Percentiles rank a stretch among this genome's conserved stretches.
These are phyloP conservation scores for Peniophora sp. DNA, from an alignment of 1,284 basidiomycete genomes.

Conservation along the genomic window DNA sequence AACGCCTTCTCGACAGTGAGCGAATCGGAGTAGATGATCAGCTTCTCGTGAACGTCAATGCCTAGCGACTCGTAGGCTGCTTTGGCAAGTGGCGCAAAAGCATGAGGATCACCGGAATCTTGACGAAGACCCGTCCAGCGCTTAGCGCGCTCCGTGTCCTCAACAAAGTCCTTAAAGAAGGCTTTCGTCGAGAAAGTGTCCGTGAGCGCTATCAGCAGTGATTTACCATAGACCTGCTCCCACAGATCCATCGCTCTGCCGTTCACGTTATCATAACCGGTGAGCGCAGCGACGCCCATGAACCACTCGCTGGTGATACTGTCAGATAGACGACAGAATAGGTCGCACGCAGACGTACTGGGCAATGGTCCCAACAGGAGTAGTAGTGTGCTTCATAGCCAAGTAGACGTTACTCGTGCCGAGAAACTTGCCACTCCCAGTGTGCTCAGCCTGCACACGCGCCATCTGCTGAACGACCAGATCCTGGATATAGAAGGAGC, in stretches of 20 bases:
- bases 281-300: conserved; percentile 85
- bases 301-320: conserved; percentile 73
- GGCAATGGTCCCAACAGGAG: conserved; percentile 80
- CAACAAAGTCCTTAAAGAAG: conserved; percentile 75
- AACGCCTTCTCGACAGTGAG: conserved; percentile 69
- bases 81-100: conserved; percentile 68
- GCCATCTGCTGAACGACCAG: conserved; percentile 67
- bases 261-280: conserved; percentile 77
- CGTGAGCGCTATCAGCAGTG: conserved; percentile 69
- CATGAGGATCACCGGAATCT: conserved; percentile 84
- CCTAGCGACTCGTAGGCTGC: conserved; percentile 61
- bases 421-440: conserved; percentile 51
- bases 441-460: conserved; percentile 29
- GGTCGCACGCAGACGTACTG: conserved; percentile 48
- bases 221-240: conserved; percentile 68
- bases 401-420: conserved; percentile 91
- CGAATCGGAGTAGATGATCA: conserved; percentile 79
- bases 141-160: conserved; percentile 50
- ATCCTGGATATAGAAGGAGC: conserved; percentile 79
- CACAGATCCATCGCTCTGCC: conserved; percentile 72
- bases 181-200: conserved; percentile 86
- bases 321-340: conserved; percentile 1
- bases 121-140: conserved; percentile 84
- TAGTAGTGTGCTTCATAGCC: conserved; percentile 65
- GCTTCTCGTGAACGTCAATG: conserved; percentile 58